phyloP scores from a whole-genome alignment of 768 basidiomycete genomes.

The Lactifluus rugatus region DNA sequence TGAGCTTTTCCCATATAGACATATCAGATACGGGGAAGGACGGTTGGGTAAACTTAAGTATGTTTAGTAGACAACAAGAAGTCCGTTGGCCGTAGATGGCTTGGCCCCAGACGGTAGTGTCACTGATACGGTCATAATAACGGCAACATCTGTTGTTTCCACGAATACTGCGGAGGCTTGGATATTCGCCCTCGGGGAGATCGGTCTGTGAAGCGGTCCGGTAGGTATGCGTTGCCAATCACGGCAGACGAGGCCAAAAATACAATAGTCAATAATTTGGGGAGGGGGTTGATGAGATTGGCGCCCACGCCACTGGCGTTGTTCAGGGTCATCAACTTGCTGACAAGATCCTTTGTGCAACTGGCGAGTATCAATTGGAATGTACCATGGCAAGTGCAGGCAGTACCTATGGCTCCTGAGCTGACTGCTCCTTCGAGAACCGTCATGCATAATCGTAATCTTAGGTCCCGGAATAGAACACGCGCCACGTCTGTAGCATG shows the following conservation, averaged over 20 bases:
- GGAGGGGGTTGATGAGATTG: neutral
- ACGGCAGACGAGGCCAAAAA: neutral
- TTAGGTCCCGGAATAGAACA: neutral
- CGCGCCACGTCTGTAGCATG: neutral
- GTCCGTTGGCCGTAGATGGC: neutral
- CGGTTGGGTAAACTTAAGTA: neutral
- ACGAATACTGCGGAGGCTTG: neutral
- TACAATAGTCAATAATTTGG: neutral
- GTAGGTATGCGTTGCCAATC: neutral
- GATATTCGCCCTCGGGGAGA: neutral
- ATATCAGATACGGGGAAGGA: neutral
- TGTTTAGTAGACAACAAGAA: neutral
- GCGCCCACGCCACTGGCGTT: neutral
- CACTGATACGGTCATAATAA: neutral
- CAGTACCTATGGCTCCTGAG: neutral
- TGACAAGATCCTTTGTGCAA: neutral
- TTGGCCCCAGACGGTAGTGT: neutral
- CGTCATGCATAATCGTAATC: neutral
- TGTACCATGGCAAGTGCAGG: neutral
- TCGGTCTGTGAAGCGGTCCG: neutral
- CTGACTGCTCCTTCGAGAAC: neutral
- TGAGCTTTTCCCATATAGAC: neutral
- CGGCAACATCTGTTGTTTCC: neutral
- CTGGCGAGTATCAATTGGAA: neutral
- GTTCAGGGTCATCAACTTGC: neutral